These are phyloP conservation scores for Ophiocordyceps robertsii DNA, from an alignment of 2,329 filamentous ascomycete species.

Conservation along the genomic window DNA sequence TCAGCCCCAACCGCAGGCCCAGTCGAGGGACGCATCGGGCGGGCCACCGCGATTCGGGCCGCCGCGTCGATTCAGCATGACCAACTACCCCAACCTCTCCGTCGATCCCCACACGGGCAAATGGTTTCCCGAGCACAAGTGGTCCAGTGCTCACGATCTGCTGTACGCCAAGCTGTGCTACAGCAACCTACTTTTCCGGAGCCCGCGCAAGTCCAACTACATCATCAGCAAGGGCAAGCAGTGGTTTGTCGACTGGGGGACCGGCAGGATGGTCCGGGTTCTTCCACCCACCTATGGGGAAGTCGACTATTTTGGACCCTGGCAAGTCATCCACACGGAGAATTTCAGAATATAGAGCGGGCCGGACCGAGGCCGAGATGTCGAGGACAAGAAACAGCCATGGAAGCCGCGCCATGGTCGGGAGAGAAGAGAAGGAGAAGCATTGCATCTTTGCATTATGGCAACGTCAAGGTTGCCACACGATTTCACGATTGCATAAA, in stretches of 20 bases:
- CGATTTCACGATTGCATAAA: neutral
- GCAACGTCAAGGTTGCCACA: too few species aligned
- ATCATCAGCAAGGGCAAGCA: slow-evolving; percentile 42
- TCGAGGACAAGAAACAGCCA: neutral
- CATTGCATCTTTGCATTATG: too few species aligned
- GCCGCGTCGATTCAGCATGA: slow-evolving; percentile 27
- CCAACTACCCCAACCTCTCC: slow-evolving; percentile 30
- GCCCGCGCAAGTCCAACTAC: slow-evolving; percentile 43
- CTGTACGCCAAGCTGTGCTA: slow-evolving; percentile 48
- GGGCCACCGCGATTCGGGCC: slow-evolving; percentile 16
- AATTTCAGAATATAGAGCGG: slow-evolving; percentile 28
- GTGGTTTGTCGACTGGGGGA: slow-evolving; percentile 47
- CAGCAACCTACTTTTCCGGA: slow-evolving; percentile 41
- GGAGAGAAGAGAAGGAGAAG: too few species aligned
- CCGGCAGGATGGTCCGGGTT: slow-evolving; percentile 39
- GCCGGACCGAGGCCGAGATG: neutral
- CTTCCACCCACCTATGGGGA: slow-evolving; percentile 41
- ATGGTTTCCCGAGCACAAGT: slow-evolving; percentile 41
- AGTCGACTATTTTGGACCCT: slow-evolving; percentile 32
- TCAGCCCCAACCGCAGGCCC: neutral
- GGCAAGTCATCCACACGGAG: slow-evolving; percentile 35
- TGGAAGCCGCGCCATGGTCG: too few species aligned
- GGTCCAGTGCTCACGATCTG: slow-evolving; percentile 42
- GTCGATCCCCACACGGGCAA: slow-evolving; percentile 37
- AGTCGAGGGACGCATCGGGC: slow-evolving; percentile 3